phyloP scores from a whole-genome alignment of 2,329 filamentous ascomycete genomes.

The Aplosporella prunicola region DNA sequence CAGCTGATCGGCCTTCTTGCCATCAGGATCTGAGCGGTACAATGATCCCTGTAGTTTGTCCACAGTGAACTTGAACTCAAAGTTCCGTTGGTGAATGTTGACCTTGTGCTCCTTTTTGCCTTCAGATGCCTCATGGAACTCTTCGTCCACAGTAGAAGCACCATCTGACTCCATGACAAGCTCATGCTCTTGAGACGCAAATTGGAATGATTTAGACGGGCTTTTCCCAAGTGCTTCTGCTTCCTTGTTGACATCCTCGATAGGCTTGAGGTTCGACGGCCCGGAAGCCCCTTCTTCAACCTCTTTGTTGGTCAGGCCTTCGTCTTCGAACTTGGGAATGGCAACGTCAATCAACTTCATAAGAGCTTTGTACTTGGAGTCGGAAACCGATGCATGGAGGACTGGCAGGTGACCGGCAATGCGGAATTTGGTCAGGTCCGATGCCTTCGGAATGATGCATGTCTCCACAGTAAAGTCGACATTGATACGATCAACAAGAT shows the following conservation, averaged over 20 bases:
- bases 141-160: constrained; percentile 50
- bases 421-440: constrained; percentile 83
- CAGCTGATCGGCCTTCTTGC: constrained; percentile 64
- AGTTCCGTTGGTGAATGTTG: constrained; percentile 70
- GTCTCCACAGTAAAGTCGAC: constrained; percentile 94
- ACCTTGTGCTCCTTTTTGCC: constrained; percentile 33
- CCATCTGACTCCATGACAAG: constrained; percentile 68
- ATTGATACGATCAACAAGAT: constrained; percentile 94
- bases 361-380: constrained; percentile 90
- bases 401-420: constrained; percentile 88
- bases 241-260: constrained; percentile 20
- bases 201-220: constrained; percentile 64
- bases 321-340: constrained; percentile 67
- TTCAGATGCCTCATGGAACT: constrained; percentile 59
- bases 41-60: constrained; percentile 89
- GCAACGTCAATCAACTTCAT: constrained; percentile 96
- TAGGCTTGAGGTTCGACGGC: constrained; percentile 29
- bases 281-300: constrained; percentile 25
- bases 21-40: constrained; percentile 74
- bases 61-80: constrained; percentile 95
- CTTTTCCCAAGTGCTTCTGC: constrained; percentile 21
- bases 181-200: constrained; percentile 61
- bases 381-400: constrained; percentile 82
- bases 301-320: constrained; percentile 29
- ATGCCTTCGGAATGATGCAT: constrained; percentile 92